phyloP scores from a whole-genome alignment of 805 yeast genomes.

The Candida coquimbonensis region DNA sequence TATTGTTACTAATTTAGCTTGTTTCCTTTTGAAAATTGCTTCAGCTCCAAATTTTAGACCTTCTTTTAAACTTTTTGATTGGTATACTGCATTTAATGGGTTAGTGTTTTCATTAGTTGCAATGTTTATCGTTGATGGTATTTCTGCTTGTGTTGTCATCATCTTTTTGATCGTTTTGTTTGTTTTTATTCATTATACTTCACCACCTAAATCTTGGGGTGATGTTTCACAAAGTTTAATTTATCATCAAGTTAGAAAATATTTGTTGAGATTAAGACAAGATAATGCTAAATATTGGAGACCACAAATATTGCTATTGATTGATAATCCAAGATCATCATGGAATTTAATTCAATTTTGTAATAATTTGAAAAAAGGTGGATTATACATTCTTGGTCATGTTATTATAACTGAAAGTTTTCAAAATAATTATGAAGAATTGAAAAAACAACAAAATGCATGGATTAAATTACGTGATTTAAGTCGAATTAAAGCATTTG shows the following conservation, averaged over 20 bases:
- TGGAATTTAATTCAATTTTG: slow-evolving; percentile 93
- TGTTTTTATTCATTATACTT: slow-evolving; percentile 74
- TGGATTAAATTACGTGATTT: slow-evolving; percentile 82
- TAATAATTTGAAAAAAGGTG: slow-evolving; percentile 93
- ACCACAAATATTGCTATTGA: slow-evolving; percentile 83
- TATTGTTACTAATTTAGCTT: slow-evolving; percentile 88
- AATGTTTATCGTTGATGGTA: slow-evolving; percentile 92
- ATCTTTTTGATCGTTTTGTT: slow-evolving; percentile 60
- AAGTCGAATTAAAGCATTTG: slow-evolving; percentile 82
- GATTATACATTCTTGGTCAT: slow-evolving; percentile 87
- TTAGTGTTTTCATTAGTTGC: slow-evolving; percentile 64
- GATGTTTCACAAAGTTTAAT: slow-evolving; percentile 94
- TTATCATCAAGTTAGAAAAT: slow-evolving; percentile 94
- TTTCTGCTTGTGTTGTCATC: slow-evolving; percentile 75
- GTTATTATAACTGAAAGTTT: slow-evolving; percentile 66
- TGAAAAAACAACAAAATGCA: slow-evolving; percentile 65
- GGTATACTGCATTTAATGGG: slow-evolving; percentile 77
- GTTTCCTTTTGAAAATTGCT: slow-evolving; percentile 78
- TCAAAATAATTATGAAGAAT: slow-evolving; percentile 58
- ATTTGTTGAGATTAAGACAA: slow-evolving; percentile 70
- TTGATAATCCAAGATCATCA: slow-evolving; percentile 86
- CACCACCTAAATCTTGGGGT: slow-evolving; percentile 97
- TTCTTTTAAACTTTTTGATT: slow-evolving; percentile 79
- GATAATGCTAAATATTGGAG: slow-evolving; percentile 98
- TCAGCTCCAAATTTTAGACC: slow-evolving; percentile 99